Base-by-base conservation (phyloP, 495 filamentous ascomycete species). In the Penicillium mononematosum region DNA sequence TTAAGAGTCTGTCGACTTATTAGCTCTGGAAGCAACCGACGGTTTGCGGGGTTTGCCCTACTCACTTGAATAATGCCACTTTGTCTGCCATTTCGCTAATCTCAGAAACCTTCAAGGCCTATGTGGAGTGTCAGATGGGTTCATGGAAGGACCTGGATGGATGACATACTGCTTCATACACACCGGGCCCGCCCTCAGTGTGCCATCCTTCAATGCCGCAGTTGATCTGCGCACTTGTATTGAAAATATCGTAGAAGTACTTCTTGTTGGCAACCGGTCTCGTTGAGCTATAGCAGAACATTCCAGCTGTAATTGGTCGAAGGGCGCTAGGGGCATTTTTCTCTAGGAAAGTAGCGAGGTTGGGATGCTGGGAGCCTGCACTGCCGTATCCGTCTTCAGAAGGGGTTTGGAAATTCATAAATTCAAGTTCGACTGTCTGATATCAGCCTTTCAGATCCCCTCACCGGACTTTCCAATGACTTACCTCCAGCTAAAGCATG, bases 231-330 rank as follows among this genome's bases (percentile, higher is more conserved):
- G 78, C 78, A 68, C 88, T 90, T 0, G 84, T 79, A 61, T 94
- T 81, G 71, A 89, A 96, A 38, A 96, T 83, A 48, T 86, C 86
- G 59, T 96, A 93, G 64, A 88, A 96, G 68, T 91, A 96, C n/a
- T 90, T 89, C 70, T 91, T 84, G 61, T 93, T 93, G 59, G 92
- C 88, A 25, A 90, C 83, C 0, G 92, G 87, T 14, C 91, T 75
- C n/a, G 90, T 92, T 59, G 94, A 74, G 66, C 88, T 91, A 76
- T 96, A 96, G 39, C 91, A 92, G 60, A 95, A 95, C 90, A 95
- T 96, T 64, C 92, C 92, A 61, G 92, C 88, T 10, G 91, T 94
- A 32, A 96, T 66, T 17, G 83, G 75, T 1, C 89, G 88, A 5
- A 94, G 81, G 0, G 80, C 64, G 19, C 84, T 72, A 7, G 85